These are phyloP conservation scores for Lachnellula occidentalis DNA, from an alignment of 2,329 filamentous ascomycete species.

Conservation along the genomic window DNA sequence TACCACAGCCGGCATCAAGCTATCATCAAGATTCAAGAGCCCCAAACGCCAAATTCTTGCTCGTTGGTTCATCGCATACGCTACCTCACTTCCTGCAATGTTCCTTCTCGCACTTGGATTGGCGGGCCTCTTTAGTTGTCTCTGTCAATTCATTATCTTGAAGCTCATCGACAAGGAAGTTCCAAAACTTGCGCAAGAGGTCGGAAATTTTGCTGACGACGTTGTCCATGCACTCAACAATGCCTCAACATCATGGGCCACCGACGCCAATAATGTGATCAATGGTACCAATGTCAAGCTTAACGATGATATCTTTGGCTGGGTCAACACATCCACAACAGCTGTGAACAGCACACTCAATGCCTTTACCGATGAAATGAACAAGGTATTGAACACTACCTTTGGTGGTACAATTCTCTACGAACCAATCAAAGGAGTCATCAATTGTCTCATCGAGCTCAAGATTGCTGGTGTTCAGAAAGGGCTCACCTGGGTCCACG, in stretches of 20 bases:
- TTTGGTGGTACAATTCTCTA: slow-evolving; percentile 81
- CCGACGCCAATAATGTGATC: slow-evolving; percentile 57
- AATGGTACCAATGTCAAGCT: slow-evolving; percentile 59
- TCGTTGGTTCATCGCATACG: slow-evolving; percentile 62
- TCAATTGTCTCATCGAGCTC: slow-evolving; percentile 81
- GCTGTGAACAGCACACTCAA: slow-evolving; percentile 85
- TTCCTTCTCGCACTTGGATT: slow-evolving; percentile 63
- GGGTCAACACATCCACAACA: slow-evolving; percentile 76
- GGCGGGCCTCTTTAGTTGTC: slow-evolving; percentile 60
- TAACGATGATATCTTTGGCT: slow-evolving; percentile 79
- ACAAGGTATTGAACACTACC: slow-evolving; percentile 63
- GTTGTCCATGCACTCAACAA: slow-evolving; percentile 58
- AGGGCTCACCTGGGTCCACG: slow-evolving; percentile 88
- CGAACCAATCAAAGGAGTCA: slow-evolving; percentile 69
- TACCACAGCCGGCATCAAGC: slow-evolving; percentile 63
- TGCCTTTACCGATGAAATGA: slow-evolving; percentile 72
- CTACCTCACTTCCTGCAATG: slow-evolving; percentile 61
- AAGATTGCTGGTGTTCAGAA: slow-evolving; percentile 82
- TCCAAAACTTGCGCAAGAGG: slow-evolving; percentile 57
- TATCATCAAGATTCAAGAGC: slow-evolving; percentile 59
- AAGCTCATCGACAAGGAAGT: slow-evolving; percentile 58
- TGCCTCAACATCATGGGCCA: slow-evolving; percentile 59
- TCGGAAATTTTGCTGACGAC: slow-evolving; percentile 59
- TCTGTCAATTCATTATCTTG: slow-evolving; percentile 63
- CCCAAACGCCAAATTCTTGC: slow-evolving; percentile 58